These are phyloP conservation scores for Teratosphaeria viscida DNA, from an alignment of 2,329 filamentous ascomycete genomes.

Conservation along the genomic window DNA sequence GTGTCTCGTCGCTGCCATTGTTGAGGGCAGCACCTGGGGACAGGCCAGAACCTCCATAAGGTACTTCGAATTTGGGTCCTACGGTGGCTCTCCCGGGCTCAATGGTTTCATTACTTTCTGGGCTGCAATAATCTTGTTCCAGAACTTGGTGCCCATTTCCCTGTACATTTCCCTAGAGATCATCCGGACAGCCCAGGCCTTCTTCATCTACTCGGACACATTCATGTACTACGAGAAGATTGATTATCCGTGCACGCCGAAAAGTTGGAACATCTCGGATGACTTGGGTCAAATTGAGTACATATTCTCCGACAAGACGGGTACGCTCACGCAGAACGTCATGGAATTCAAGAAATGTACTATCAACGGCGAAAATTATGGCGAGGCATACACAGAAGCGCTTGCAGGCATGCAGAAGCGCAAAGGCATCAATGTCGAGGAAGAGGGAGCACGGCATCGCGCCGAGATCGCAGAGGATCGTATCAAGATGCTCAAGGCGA, in stretches of 20 bases:
- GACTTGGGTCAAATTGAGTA: slow-evolving; percentile 98
- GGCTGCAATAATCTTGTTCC: slow-evolving; percentile 87
- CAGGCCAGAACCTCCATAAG: slow-evolving; percentile 62
- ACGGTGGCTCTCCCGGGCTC: slow-evolving; percentile 56
- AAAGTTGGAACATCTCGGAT: slow-evolving; percentile 98
- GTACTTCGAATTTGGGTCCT: slow-evolving; percentile 75
- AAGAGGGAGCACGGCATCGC: slow-evolving; percentile 60
- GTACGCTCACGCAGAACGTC: slow-evolving; percentile 80
- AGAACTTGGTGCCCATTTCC: slow-evolving; percentile 97
- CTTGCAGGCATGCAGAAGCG: slow-evolving; percentile 93
- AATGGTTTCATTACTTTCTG: slow-evolving; percentile 96
- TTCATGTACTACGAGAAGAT: slow-evolving; percentile 96
- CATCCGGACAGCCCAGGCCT: slow-evolving; percentile 80
- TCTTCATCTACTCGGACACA: slow-evolving; percentile 94
- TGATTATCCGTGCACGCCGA: slow-evolving; percentile 90
- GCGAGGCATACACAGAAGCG: slow-evolving; percentile 95
- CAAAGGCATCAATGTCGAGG: slow-evolving; percentile 74
- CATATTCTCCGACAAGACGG: slow-evolving; percentile 94
- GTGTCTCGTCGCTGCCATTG: slow-evolving; percentile 75
- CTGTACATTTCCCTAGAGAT: slow-evolving; percentile 97
- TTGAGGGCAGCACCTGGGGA: slow-evolving; percentile 74
- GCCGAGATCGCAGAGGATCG: slow-evolving; percentile 73
- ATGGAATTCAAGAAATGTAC: slow-evolving; percentile 99
- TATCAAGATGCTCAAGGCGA: slow-evolving; percentile 56
- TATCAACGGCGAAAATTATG: slow-evolving; percentile 90